These are phyloP conservation scores for Aaosphaeria arxii DNA, from an alignment of 2,329 filamentous ascomycete genomes.

Conservation along the genomic window DNA sequence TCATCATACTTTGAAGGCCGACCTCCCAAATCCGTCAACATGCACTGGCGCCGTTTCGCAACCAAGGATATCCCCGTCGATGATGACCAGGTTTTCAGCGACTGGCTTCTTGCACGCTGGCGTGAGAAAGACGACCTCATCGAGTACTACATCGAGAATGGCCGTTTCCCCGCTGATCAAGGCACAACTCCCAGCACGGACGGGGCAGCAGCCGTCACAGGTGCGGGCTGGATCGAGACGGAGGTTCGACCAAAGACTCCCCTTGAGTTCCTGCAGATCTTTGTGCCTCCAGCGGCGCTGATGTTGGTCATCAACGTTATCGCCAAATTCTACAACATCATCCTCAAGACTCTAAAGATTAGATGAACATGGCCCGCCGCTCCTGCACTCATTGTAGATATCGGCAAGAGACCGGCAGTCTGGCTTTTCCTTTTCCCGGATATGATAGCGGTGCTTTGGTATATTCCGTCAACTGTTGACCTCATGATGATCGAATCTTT, in stretches of 20 bases:
- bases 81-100: slow-evolving; percentile 68
- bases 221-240: slow-evolving; percentile 47
- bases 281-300: slow-evolving; percentile 37
- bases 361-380: not conserved
- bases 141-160: slow-evolving; percentile 70
- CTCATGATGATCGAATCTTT: no score
- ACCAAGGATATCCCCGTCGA: slow-evolving; percentile 77
- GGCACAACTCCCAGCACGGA: slow-evolving; percentile 15
- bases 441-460: no score
- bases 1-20: slow-evolving; percentile 87
- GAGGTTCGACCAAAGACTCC: slow-evolving; percentile 40
- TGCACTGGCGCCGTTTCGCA: slow-evolving; percentile 89
- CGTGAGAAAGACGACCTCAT: slow-evolving; percentile 86
- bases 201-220: slow-evolving; percentile 19
- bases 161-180: slow-evolving; percentile 73
- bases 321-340: slow-evolving; percentile 19
- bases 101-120: slow-evolving; percentile 83
- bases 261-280: slow-evolving; percentile 45
- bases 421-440: no score
- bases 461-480: no score
- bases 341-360: slow-evolving; percentile 13
- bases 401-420: no score
- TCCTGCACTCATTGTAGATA: no score
- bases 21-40: slow-evolving; percentile 89
- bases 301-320: slow-evolving; percentile 34